Base-by-base conservation (phyloP, 495 filamentous ascomycete genomes). In the Pseudotulostoma volvatum region DNA sequence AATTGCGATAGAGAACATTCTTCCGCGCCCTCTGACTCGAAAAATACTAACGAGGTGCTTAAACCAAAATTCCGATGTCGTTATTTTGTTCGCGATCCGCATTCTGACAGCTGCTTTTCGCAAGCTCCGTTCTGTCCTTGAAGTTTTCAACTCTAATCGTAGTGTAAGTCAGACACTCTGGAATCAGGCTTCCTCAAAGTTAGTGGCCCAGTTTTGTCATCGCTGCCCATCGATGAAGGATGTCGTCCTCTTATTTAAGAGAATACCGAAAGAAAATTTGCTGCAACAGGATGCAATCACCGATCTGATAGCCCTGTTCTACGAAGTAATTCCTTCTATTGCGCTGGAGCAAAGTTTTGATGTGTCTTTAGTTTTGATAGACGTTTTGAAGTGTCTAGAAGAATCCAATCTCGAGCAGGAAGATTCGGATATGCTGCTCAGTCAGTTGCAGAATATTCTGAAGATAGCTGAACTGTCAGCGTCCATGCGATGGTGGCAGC, bases 271-370 rank as follows among this genome's bases (percentile, higher is more conserved):
- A 39, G 68, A 69, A 3, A 79, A 93, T 49, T 43, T 79, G 19
- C 59, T 90, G 30, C 81, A 90, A 44, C 73, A 79, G 42, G 85
- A 93, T 56, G 77, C 79, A 13, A 68, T 78, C 17, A 77, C 75
- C 9, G 76, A 77, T 41, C 56, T 96, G 21, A 58, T 96, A 21
- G 65, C 71, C 18, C 67, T 79, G 20, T 96, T 83, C 54, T 94
- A 87, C 50, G 72, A 85, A 46, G 69, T 84, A 2, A 61, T 85
- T 17, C 85, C 90, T 2, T 76, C 84, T 47, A 57, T 84, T 14
- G 85, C 85, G 0, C 59, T 92, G 19, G 75, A 77, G 40, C 81
- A 87, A 37, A 85, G 74, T 37, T 84, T 94, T 45, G 92, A 95
- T 54, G 79, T 88, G 11, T 84, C 84, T 0, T 55, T 77, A 3